Evolutionary conservation across 208 protist genomes (phyloP).

Genomic region (Phytomonas sp.): DNA sequence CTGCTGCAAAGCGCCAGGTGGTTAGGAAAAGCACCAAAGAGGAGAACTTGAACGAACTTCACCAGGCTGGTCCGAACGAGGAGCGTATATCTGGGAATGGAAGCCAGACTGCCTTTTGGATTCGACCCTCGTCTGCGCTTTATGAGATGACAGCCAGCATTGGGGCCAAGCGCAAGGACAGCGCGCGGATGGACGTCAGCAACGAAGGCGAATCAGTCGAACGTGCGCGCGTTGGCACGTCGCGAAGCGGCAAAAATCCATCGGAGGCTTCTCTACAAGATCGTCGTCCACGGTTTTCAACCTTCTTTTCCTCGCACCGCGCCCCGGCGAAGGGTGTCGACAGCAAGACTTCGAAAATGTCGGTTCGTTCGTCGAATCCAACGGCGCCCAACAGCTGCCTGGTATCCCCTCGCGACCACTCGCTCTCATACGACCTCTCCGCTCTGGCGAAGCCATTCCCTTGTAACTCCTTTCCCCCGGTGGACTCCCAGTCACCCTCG

Average conservation of each 20-base stretch:
- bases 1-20: not conserved
- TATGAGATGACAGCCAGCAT: slow-evolving; percentile 64
- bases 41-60: not conserved
- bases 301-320: not conserved
- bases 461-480: not conserved
- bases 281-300: not conserved
- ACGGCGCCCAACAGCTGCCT: not conserved
- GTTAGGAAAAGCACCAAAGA: slow-evolving; percentile 1
- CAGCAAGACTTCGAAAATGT: not conserved
- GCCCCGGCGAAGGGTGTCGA: not conserved
- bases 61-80: not conserved
- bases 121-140: slow-evolving; percentile 39
- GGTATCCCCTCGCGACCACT: not conserved
- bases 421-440: not conserved
- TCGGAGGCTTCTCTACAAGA: not conserved
- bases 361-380: not conserved
- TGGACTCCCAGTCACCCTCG: not conserved
- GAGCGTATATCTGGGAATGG: slow-evolving; percentile 17
- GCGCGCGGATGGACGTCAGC: slow-evolving; percentile 1
- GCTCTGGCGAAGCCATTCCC: not conserved
- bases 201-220: not conserved
- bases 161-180: slow-evolving; percentile 39
- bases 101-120: slow-evolving; percentile 37
- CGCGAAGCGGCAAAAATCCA: slow-evolving; percentile 4
- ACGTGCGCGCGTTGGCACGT: not conserved